Evolutionary conservation across 805 yeast species (phyloP).

Genomic region (Dipodascus albidus): DNA sequence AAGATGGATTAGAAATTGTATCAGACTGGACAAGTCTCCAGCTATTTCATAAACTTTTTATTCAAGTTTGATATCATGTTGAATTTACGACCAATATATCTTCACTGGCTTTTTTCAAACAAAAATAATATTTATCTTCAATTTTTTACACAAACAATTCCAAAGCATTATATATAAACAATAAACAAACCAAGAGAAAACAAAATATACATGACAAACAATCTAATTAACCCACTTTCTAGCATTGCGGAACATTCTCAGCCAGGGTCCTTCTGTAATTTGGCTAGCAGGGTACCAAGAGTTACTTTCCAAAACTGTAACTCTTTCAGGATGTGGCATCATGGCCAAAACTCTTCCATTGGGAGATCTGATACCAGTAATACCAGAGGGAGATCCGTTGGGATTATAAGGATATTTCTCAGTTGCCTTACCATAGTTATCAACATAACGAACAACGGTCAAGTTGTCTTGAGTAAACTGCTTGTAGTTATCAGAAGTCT

Average conservation of each 20-base stretch:
- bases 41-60: background rate
- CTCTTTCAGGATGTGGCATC: slow-evolving; percentile 99
- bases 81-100: no score
- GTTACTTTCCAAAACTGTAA: slow-evolving; percentile 73
- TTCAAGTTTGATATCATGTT: background rate
- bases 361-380: slow-evolving; percentile 81
- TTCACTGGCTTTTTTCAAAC: no score
- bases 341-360: slow-evolving; percentile 93
- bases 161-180: background rate
- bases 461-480: slow-evolving; percentile 38
- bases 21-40: background rate
- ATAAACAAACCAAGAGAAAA: background rate
- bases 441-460: slow-evolving; percentile 69
- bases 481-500: slow-evolving; percentile 32
- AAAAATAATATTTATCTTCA: background rate
- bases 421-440: slow-evolving; percentile 79
- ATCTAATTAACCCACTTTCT: slow-evolving; percentile 70
- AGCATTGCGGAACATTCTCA: slow-evolving; percentile 81
- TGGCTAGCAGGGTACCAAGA: slow-evolving; percentile 75
- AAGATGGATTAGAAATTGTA: slow-evolving; percentile 18
- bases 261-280: slow-evolving; percentile 94
- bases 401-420: slow-evolving; percentile 89
- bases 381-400: slow-evolving; percentile 89
- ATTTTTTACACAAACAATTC: background rate
- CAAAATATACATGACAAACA: background rate